These are phyloP conservation scores for Triticum aestivum DNA, from an alignment of 176 grass and related monocot genomes.

Conservation along the genomic window IWGSC_CS_RefSeq_v2.1 NC_057809.1:585429097-585429596, in stretches of 20 bases:
- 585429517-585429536: not conserved
- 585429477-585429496: not conserved
- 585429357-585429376: not conserved
- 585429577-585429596: not conserved
- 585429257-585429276: slow-evolving; percentile 27
- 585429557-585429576: not conserved
- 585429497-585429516: not conserved
- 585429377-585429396: not conserved
- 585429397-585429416: slow-evolving; percentile 48
- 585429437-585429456: slow-evolving; percentile 72
- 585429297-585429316: not conserved
- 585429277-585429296: not conserved
- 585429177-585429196: slow-evolving; percentile 32
- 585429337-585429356: slow-evolving; percentile 14
- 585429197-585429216: slow-evolving; percentile 52
- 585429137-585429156: not conserved
- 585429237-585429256: slow-evolving; percentile 73
- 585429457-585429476: slow-evolving; percentile 14
- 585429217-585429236: slow-evolving; percentile 74
- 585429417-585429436: slow-evolving; percentile 70
- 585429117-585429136: not conserved
- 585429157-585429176: not conserved
- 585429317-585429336: not conserved
- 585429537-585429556: not conserved
- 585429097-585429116: not conserved